These are phyloP conservation scores for Alternaria metachromatica DNA, from an alignment of 2,329 filamentous ascomycete genomes.

Conservation along the genomic window DNA sequence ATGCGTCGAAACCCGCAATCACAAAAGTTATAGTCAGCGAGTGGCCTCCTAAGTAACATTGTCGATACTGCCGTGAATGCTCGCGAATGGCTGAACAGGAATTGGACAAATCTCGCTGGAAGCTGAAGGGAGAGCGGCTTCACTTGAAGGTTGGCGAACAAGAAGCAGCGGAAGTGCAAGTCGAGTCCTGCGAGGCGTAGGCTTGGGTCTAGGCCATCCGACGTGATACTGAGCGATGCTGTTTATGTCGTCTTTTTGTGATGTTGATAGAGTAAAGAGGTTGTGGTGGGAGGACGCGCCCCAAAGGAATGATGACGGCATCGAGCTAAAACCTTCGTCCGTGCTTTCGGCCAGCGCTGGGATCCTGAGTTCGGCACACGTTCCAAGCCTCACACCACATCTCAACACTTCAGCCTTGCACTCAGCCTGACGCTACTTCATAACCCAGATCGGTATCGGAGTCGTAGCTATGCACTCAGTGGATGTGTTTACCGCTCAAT, in stretches of 20 bases:
- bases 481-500: constrained; percentile 9
- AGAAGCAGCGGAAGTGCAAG: background rate
- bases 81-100: background rate
- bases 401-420: background rate
- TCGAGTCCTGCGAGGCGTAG: background rate
- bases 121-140: background rate
- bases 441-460: background rate
- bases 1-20: background rate
- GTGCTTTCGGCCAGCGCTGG: background rate
- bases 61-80: background rate
- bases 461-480: background rate
- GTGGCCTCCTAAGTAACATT: background rate
- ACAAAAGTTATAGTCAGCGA: too few species aligned
- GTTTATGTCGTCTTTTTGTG: background rate
- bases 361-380: background rate
- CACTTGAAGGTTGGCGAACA: background rate
- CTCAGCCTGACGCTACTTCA: background rate
- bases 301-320: background rate
- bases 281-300: background rate
- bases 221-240: background rate
- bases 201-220: background rate
- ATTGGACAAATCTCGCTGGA: background rate
- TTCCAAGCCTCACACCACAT: background rate
- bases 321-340: background rate
- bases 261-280: background rate